Conservation (phyloP, 1,284 basidiomycete species). For the Stygiomarasmius scandens region DNA sequence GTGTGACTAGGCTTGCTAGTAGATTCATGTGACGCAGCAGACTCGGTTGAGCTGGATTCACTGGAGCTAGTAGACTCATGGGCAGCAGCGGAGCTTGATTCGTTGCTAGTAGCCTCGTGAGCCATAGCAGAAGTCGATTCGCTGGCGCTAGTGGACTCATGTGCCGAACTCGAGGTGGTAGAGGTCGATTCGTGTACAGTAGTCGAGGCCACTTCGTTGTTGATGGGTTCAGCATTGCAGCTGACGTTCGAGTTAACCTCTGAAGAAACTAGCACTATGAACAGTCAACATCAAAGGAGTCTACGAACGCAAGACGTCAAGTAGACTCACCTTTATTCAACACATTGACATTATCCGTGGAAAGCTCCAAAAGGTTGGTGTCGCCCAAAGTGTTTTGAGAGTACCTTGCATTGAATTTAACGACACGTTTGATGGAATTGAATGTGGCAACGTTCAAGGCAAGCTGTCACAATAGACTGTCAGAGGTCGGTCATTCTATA, state of each 20-base stretch:
- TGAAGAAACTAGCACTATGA: not conserved
- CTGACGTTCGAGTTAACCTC: not conserved
- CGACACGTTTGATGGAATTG: conserved; percentile 12
- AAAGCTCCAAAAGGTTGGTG: conserved; percentile 13
- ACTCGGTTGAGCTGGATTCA: too few species aligned
- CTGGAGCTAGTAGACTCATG: not conserved
- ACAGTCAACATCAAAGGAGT: not conserved
- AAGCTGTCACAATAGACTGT: not conserved
- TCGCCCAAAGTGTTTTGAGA: conserved; percentile 14
- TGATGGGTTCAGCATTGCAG: not conserved
- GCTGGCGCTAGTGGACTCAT: not conserved
- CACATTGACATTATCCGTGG: not conserved
- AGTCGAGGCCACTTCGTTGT: not conserved
- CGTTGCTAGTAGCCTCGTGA: not conserved
- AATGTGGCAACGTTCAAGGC: conserved; percentile 16
- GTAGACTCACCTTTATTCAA: not conserved
- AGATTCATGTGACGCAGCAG: too few species aligned
- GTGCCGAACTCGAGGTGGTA: too few species aligned
- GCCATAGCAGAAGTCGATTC: not conserved
- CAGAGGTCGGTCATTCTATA: not conserved
- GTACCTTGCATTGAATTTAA: conserved; percentile 17
- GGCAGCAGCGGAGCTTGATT: not conserved
- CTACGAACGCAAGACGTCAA: not conserved
- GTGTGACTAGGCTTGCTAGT: not conserved
- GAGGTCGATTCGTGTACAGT: not conserved